Conservation (phyloP, 2,329 filamentous ascomycete species). For the Pyrenophora graminea region DNA sequence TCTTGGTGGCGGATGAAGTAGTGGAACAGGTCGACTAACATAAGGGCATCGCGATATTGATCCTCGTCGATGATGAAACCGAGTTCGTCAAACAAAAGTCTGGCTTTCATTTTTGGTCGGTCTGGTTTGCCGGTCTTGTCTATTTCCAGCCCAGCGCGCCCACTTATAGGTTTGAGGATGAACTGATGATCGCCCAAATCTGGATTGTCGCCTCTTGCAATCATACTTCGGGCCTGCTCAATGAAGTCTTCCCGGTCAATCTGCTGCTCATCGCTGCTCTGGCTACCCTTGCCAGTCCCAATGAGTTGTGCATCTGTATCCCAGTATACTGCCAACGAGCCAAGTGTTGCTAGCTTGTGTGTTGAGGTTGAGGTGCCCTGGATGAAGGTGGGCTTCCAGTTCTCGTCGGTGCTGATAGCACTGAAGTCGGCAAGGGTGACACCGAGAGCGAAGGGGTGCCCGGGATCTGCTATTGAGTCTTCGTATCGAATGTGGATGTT, state of each 20-base stretch:
- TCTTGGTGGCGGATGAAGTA: conserved; percentile 98
- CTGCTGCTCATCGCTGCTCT: conserved; percentile 61
- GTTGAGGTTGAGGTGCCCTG: conserved; percentile 81
- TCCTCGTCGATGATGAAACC: conserved; percentile 97
- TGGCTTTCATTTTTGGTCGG: conserved; percentile 84
- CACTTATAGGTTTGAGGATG: conserved; percentile 93
- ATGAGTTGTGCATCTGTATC: conserved; percentile 89
- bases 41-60: conserved; percentile 94
- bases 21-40: conserved; percentile 98
- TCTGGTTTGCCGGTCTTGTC: conserved; percentile 86
- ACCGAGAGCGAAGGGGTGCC: conserved; percentile 91
- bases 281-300: conserved; percentile 76
- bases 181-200: conserved; percentile 74
- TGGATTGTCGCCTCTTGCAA: conserved; percentile 69
- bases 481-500: conserved; percentile 99
- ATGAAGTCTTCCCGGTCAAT: conserved; percentile 78
- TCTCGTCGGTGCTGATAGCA: conserved; percentile 89
- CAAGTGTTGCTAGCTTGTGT: conserved; percentile 90
- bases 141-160: conserved; percentile 90
- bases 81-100: conserved; percentile 92
- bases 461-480: conserved; percentile 91
- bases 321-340: conserved; percentile 94
- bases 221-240: conserved; percentile 74
- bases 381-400: conserved; percentile 96
- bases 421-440: conserved; percentile 95